Evolutionary conservation across 1,284 basidiomycete genomes (phyloP), one percentile per base, ranked within the genome.

Genomic region (Entoloma clypeatum): DNA sequence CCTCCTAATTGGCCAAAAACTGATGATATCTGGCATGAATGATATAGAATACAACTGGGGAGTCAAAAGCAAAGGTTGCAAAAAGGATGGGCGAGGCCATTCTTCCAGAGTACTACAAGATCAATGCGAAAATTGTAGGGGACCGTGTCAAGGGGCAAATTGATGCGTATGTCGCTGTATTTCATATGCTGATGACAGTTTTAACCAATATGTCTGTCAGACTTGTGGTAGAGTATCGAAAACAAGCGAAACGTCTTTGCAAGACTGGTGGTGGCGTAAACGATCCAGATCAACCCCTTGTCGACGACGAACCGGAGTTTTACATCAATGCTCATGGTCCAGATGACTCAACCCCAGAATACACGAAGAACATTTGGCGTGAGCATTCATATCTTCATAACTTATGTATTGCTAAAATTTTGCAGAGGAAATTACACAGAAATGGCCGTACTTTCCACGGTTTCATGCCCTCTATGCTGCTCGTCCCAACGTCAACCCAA

Each of bases 1-100:
- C 11, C 23, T 33, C 31, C n/a, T n/a, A n/a, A n/a, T n/a, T 33
- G n/a, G 10, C 6, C 31, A 33, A 8, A 10, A 33, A 11, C 11
- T 11, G 7, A 17, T 33, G 11, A 33, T 33, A 8, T 33, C 8
- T 33, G n/a, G n/a, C n/a, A n/a, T 21, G 19, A 10, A 23, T 23
- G 11, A 23, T 10, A 36, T 36, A 36, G 21, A 36, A 36, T 26
- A 36, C 35, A 23, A 36, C 8, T 25, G 35, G 35, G 24, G 35
- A 36, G 17, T 24, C 35, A 7, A 36, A 36, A 36, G 24, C 24
- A 9, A 26, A 23, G 21, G 35, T 36, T 13, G 21, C 21, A 14
- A 36, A 36, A 23, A 11, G 22, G 6, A 36, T 36, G 35, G 35
- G 35, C 10, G 23, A 36, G 14, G 35, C 4, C 14, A 24, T 36